These are phyloP conservation scores for Exophiala bonariae DNA, from an alignment of 2,329 filamentous ascomycete species.

Conservation along the genomic window DNA sequence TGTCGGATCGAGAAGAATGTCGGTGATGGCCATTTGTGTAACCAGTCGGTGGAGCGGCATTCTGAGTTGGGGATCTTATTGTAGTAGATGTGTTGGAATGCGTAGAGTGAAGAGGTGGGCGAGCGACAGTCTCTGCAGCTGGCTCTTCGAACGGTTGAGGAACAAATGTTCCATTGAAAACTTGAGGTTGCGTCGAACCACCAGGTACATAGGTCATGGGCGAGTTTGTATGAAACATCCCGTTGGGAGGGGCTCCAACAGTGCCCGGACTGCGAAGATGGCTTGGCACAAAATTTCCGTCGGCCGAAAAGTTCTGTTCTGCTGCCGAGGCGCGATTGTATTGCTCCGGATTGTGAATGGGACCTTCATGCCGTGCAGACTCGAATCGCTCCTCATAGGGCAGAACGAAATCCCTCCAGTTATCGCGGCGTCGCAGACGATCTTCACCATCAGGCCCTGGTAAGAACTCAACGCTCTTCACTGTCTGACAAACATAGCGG, in stretches of 20 bases:
- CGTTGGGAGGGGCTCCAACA: constrained; percentile 13
- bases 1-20: constrained; percentile 19
- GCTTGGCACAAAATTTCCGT: constrained; percentile 8
- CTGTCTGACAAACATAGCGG: constrained; percentile 72
- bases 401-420: constrained; percentile 80
- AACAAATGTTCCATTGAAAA: constrained; percentile 5
- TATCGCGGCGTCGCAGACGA: constrained; percentile 70
- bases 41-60: constrained; percentile 3
- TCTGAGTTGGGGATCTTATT: constrained; percentile 12
- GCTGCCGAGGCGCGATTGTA: constrained; percentile 2
- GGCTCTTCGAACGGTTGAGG: constrained; percentile 12
- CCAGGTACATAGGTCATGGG: constrained; percentile 16
- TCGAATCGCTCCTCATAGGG: constrained; percentile 69
- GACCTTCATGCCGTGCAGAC: constrained; percentile 72
- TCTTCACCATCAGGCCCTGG: constrained; percentile 75
- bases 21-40: constrained; percentile 23
- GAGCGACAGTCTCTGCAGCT: neutral
- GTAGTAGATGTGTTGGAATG: neutral
- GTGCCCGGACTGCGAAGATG: constrained; percentile 16
- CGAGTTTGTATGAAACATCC: constrained; percentile 13
- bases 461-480: constrained; percentile 71
- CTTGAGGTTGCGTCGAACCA: constrained; percentile 8
- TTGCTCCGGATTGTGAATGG: constrained; percentile 29
- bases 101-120: neutral
- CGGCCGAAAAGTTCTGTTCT: neutral